A percentile compares a stretch with the other conserved stretches of the same genome.
phyloP scores from a whole-genome alignment of 2,329 filamentous ascomycete species.

The Aspergillus ochraceus region DNA sequence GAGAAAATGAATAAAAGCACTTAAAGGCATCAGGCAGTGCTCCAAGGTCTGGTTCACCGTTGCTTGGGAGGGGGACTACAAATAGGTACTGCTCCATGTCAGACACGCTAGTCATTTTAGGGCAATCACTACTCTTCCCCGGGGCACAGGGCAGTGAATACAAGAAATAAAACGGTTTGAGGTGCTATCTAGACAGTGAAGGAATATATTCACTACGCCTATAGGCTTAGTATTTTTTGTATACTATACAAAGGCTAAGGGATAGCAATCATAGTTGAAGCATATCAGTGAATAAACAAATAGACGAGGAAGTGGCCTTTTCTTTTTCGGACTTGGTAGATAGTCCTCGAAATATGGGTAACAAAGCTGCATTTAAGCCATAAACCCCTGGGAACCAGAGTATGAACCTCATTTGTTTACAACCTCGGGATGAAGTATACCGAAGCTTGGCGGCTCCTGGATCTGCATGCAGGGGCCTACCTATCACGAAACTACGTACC shows the following conservation, averaged over 20 bases:
- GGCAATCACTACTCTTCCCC: neutral
- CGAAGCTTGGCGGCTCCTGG: neutral
- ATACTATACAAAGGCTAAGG: no score
- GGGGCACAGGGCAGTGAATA: neutral
- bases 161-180: neutral
- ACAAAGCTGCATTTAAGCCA: no score
- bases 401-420: neutral
- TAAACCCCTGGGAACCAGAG: no score
- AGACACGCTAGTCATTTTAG: neutral
- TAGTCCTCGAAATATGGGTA: no score
- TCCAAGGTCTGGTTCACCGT: neutral
- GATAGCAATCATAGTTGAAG: no score
- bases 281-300: no score
- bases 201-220: neutral
- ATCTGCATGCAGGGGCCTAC: no score
- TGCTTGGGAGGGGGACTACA: neutral
- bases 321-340: no score
- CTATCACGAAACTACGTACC: no score
- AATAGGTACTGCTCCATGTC: neutral
- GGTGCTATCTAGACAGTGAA: neutral
- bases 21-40: neutral
- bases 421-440: neutral
- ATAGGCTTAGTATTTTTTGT: no score
- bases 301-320: no score
- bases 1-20: neutral